Evolutionary conservation across 2,329 filamentous ascomycete species (phyloP), one percentile per base, ranked within the genome.

Genomic region (Pseudocercospora cruenta): DNA sequence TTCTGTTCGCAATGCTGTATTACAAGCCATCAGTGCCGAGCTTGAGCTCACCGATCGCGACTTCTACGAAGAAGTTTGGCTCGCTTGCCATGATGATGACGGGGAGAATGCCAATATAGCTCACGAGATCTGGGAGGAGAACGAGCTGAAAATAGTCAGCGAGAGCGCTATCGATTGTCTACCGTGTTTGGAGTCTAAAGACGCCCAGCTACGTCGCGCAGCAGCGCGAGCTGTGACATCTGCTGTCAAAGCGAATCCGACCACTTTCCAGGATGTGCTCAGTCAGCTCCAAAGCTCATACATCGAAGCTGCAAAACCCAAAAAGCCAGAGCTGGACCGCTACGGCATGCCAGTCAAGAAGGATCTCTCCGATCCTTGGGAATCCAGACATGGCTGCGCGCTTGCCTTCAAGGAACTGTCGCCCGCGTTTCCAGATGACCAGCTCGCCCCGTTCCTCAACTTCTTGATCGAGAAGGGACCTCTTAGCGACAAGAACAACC

Each of bases 281-380:
- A 80, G 84, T 51, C 84, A 85, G 62, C 83, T 99, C 22, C 85
- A 93, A 74, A 80, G 85, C 4, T 87, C 87, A 1, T 99, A 99
- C 77, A 79, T 85, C 53, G 89, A 94, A 69, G 87, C 94, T 70
- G 90, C 92, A 6, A 96, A 95, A 77, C 91, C 93, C 1, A 89
- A 91, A 66, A 87, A 91, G 55, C 92, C 93, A 10, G 89, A 94
- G 73, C 88, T 94, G 45, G 94, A 99, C 76, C 91, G 94, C 69
- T 98, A 93, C 76, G 95, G 96, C 62, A 97, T 99, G 91, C 91
- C 93, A 2, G 90, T 89, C 74, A 98, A 96, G 80, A 89, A 90
- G 76, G 92, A 98, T 71, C 83, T 93, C 10, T 87, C 91, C 4
- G 95, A 99, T 79, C 91, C 90, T 1, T 99, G 94, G 94, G 93